Evolutionary conservation across 306 rosid species (phyloP), one percentile per base, ranked within the genome.

Genomic region (Rosa persica): DNA sequence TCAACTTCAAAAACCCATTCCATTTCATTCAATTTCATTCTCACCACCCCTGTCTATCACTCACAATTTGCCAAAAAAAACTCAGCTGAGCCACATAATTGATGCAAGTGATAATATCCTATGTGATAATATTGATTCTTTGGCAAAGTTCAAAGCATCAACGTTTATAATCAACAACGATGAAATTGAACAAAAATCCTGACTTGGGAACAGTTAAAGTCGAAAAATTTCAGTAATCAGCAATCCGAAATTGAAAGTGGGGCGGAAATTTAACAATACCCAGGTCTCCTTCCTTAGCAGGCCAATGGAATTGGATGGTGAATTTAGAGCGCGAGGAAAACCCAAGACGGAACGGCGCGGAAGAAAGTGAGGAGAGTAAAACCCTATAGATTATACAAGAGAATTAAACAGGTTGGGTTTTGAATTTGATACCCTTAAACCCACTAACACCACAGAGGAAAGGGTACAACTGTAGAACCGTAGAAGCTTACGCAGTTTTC

Each of bases 131-230:
- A 55, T 20, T n/a, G 13, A 17, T 72, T 30, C 5, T 49, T 36
- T 25, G 65, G 38, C n/a, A 30, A 20, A 43, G 46, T 27, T 64
- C 38, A 25, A 52, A 54, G 36, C 7, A 36, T 36, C 43, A 51
- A 72, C 34, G 20, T 72, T 49, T 49, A 49, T 34, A 47, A n/a
- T 20, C 19, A 30, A 11, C 5, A 67, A 38, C 11, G 3, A 38
- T 20, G 47, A 52, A 72, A 52, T 52, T 51, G 76, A 72, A 51
- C 6, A 5, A 25, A 48, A 49, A 73, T n/a, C 49, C 76, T 36
- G n/a, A 38, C 1, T 1, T 39, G 8, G 49, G 6, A 73, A 22
- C 30, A 52, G n/a, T 12, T n/a, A 38, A 38, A 73, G 9, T 52
- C 22, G 65, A 57, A 5, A 57, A 57, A 10, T 22, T 9, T 22